A percentile compares a stretch with the other conserved stretches of the same genome.
phyloP scores from a whole-genome alignment of 75 land plant genomes.

The Pinus albicaulis region DNA sequence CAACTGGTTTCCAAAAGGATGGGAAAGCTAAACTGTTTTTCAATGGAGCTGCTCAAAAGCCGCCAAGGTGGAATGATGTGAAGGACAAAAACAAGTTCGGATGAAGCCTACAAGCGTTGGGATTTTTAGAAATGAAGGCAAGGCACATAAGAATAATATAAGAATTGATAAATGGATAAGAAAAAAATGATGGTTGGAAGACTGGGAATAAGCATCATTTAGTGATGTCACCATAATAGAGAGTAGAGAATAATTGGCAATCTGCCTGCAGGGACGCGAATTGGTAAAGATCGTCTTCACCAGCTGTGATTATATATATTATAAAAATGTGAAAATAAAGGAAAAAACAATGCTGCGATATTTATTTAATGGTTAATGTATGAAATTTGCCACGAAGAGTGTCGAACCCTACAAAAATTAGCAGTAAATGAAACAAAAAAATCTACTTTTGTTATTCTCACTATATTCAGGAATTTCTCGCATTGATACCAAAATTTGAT shows the following conservation, averaged over 20 bases:
- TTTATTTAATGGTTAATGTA: too few relatives aligned
- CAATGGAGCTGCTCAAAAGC: background rate
- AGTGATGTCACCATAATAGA: background rate
- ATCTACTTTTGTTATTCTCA: too few relatives aligned
- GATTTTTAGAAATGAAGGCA: background rate
- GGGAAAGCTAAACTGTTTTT: background rate
- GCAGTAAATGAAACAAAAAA: too few relatives aligned
- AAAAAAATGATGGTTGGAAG: background rate
- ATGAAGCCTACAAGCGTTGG: background rate
- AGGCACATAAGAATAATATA: background rate
- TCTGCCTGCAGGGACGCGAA: background rate
- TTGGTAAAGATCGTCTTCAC: background rate
- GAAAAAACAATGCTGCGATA: too few relatives aligned
- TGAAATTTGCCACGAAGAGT: too few relatives aligned
- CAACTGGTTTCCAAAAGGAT: constrained; percentile 3
- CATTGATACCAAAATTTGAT: too few relatives aligned
- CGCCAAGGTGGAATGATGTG: background rate
- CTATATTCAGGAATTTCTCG: too few relatives aligned
- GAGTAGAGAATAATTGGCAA: background rate
- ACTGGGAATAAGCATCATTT: background rate
- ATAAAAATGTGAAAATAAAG: too few relatives aligned
- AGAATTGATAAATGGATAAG: background rate
- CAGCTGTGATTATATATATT: too few relatives aligned
- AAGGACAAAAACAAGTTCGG: background rate
- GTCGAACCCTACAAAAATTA: too few relatives aligned